Percentiles rank a stretch among this genome's conserved stretches.
Evolutionary conservation across 2,329 filamentous ascomycete species (phyloP).

Genomic region (Fusarium virguliforme): DNA sequence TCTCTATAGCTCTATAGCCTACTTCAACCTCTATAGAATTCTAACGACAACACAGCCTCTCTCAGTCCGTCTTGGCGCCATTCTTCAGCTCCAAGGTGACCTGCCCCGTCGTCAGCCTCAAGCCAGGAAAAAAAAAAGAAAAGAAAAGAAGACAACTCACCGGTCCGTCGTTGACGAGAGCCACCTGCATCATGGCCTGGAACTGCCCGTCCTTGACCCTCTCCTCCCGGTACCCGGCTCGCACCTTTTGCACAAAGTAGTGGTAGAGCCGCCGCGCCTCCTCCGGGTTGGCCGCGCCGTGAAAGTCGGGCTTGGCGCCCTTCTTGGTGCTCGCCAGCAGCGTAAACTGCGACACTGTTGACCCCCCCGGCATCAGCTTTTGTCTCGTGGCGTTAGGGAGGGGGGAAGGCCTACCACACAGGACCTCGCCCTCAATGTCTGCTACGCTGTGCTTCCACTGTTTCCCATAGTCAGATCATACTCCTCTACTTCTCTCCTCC

Average conservation of each 20-base stretch:
- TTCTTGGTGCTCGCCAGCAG: conserved; percentile 95
- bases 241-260: conserved; percentile 84
- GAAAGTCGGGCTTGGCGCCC: conserved; percentile 95
- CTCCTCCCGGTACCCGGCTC: conserved; percentile 78
- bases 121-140: neutral
- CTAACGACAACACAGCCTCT: conserved; percentile 9
- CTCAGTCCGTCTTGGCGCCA: conserved; percentile 40
- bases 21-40: conserved; percentile 15
- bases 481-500: conserved; percentile 42
- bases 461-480: conserved; percentile 27
- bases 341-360: conserved; percentile 93
- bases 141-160: conserved; percentile 58
- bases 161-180: conserved; percentile 87
- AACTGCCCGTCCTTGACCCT: conserved; percentile 96
- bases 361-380: conserved; percentile 13
- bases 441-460: conserved; percentile 93
- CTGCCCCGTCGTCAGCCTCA: conserved; percentile 27
- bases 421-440: conserved; percentile 90
- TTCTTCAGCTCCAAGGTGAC: conserved; percentile 51
- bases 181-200: conserved; percentile 99
- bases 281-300: conserved; percentile 84
- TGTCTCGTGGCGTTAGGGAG: conserved; percentile 4
- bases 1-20: conserved; percentile 13
- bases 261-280: conserved; percentile 88
- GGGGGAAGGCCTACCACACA: conserved; percentile 81